Percentiles rank a stretch among this genome's conserved stretches.
phyloP scores from a whole-genome alignment of 768 basidiomycete genomes.

The Phylloporus arenicola region DNA sequence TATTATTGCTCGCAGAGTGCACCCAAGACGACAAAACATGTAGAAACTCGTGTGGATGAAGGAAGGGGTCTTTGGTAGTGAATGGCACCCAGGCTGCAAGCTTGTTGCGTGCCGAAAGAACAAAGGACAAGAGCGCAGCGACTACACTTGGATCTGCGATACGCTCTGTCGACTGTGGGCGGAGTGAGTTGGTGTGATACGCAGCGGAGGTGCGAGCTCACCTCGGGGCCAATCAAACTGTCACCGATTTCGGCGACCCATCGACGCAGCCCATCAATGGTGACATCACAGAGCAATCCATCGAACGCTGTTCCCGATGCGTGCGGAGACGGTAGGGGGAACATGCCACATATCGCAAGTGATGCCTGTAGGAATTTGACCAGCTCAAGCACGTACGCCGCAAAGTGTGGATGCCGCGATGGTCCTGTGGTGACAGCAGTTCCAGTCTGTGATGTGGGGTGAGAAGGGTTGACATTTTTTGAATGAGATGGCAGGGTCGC shows the following conservation, averaged over 20 bases:
- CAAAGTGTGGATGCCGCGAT: slow-evolving; percentile 43
- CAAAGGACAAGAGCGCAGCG: slow-evolving; percentile 63
- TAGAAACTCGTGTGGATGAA: slow-evolving; percentile 58
- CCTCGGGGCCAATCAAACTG: slow-evolving; percentile 58
- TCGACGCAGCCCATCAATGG: slow-evolving; percentile 61
- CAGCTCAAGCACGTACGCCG: slow-evolving; percentile 64
- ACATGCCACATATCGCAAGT: slow-evolving; percentile 68
- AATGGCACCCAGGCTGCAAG: slow-evolving; percentile 46
- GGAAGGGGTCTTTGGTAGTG: slow-evolving; percentile 74
- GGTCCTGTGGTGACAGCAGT: slow-evolving; percentile 3
- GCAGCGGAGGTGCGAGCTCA: slow-evolving; percentile 14
- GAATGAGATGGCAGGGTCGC: slow-evolving; percentile 26
- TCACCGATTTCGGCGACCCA: slow-evolving; percentile 69
- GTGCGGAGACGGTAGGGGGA: slow-evolving; percentile 27
- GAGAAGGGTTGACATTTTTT: slow-evolving; percentile 8
- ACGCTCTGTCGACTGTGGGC: slow-evolving; percentile 57
- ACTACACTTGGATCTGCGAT: slow-evolving; percentile 70
- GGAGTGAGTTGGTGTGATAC: background rate
- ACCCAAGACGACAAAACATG: slow-evolving; percentile 38
- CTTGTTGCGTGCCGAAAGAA: slow-evolving; percentile 65
- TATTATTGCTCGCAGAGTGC: slow-evolving; percentile 13
- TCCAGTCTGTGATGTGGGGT: slow-evolving; percentile 15
- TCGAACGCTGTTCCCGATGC: slow-evolving; percentile 33
- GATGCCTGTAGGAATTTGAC: slow-evolving; percentile 70
- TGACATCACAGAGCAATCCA: slow-evolving; percentile 74